Percentiles rank a stretch among this genome's conserved stretches.
Evolutionary conservation across 192 early-diverging fungal species (phyloP).

Genomic region (Coemansia sp.): DNA sequence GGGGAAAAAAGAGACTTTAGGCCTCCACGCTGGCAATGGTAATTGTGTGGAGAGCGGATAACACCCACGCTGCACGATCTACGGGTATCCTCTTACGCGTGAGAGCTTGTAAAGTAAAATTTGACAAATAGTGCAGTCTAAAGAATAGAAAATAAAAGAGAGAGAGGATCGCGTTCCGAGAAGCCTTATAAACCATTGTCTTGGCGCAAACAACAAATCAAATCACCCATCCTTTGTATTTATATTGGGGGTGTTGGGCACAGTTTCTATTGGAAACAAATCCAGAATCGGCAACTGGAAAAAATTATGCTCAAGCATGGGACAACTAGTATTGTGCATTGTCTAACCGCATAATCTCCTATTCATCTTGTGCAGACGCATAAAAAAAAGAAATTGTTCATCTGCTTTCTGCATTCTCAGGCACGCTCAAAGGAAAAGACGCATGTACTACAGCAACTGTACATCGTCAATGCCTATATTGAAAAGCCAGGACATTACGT

Average conservation of each 20-base stretch:
- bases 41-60: conserved; percentile 2
- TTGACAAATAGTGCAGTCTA: background rate
- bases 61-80: no score
- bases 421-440: background rate
- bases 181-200: background rate
- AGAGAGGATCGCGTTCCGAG: background rate
- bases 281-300: no score
- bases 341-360: background rate
- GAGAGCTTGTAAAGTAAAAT: no score
- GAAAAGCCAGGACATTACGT: conserved; percentile 20
- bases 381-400: background rate
- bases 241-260: background rate
- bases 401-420: no score
- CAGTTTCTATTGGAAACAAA: background rate
- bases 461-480: conserved; percentile 10
- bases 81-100: no score
- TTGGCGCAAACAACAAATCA: background rate
- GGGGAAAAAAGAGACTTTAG: background rate
- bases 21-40: background rate
- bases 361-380: background rate
- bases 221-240: background rate
- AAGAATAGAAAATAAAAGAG: background rate
- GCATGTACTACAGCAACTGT: conserved; percentile 17
- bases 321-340: background rate
- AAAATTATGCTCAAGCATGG: no score